Conservation (phyloP, 345 rosid genomes). For the Schrenkiella parvula region DNA sequence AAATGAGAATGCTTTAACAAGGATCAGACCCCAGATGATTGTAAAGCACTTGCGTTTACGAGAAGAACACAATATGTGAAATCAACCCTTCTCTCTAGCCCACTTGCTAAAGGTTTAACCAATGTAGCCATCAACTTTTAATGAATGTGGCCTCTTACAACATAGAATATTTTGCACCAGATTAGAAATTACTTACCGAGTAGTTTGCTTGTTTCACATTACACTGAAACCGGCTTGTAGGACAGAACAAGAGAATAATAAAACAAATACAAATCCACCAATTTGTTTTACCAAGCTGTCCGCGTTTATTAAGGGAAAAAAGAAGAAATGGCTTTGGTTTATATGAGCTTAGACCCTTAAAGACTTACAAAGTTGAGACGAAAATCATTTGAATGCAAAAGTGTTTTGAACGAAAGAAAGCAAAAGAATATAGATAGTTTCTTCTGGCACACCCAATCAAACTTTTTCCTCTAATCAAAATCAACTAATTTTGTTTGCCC, state of each 20-base stretch:
- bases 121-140: constrained; percentile 27
- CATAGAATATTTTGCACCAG: constrained; percentile 6
- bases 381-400: constrained; percentile 27
- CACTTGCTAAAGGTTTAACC: constrained; percentile 25
- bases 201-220: neutral
- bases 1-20: constrained; percentile 26
- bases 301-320: neutral
- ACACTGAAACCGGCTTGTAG: neutral
- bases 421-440: constrained; percentile 23
- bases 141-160: constrained; percentile 18
- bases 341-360: constrained; percentile 19
- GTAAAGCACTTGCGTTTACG: constrained; percentile 32
- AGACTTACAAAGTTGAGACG: constrained; percentile 18
- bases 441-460: constrained; percentile 27
- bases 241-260: neutral
- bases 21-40: constrained; percentile 30
- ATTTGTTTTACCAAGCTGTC: neutral
- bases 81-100: constrained; percentile 5
- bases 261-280: neutral
- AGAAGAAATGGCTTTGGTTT: neutral
- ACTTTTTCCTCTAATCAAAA: constrained; percentile 1
- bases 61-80: constrained; percentile 32
- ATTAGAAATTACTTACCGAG: neutral
- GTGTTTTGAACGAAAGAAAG: constrained; percentile 24
- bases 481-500: constrained; percentile 16